Evolutionary conservation across 768 basidiomycete genomes (phyloP).

Genomic region (Mycena alexandri): DNA sequence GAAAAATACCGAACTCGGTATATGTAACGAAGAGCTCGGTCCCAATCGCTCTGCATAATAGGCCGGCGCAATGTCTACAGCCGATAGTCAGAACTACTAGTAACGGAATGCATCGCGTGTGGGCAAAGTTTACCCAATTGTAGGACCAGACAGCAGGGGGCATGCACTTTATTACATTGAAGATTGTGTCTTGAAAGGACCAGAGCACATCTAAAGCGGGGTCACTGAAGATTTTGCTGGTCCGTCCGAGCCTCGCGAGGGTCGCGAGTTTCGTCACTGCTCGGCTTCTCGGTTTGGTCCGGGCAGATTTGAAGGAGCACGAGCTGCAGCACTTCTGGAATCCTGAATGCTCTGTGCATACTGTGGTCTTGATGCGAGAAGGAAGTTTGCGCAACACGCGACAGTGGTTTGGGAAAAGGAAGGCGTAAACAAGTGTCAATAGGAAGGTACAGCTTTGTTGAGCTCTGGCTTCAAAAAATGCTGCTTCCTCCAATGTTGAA

Average conservation of each 20-base stretch:
- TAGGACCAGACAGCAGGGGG: not conserved
- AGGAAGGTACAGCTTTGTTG: too few relatives aligned
- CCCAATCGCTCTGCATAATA: not conserved
- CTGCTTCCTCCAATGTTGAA: too few relatives aligned
- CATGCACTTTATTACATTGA: slow-evolving; percentile 5
- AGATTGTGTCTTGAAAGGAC: not conserved
- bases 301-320: not conserved
- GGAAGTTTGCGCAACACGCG: too few relatives aligned
- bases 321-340: not conserved
- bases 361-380: too few relatives aligned
- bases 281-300: not conserved
- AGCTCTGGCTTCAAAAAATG: too few relatives aligned
- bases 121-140: not conserved
- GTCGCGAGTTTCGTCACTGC: not conserved
- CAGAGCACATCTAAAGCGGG: slow-evolving; percentile 9
- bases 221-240: not conserved
- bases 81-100: not conserved
- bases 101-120: not conserved
- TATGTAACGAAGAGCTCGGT: not conserved
- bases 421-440: too few relatives aligned
- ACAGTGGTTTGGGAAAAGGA: too few relatives aligned
- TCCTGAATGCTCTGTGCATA: not conserved
- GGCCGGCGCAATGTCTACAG: not conserved
- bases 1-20: not conserved
- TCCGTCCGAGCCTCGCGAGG: not conserved